Evolutionary conservation across 1,139 yeast genomes (phyloP), one percentile per base, ranked within the genome.

Genomic region (Saccharomyces hybrid): DNA sequence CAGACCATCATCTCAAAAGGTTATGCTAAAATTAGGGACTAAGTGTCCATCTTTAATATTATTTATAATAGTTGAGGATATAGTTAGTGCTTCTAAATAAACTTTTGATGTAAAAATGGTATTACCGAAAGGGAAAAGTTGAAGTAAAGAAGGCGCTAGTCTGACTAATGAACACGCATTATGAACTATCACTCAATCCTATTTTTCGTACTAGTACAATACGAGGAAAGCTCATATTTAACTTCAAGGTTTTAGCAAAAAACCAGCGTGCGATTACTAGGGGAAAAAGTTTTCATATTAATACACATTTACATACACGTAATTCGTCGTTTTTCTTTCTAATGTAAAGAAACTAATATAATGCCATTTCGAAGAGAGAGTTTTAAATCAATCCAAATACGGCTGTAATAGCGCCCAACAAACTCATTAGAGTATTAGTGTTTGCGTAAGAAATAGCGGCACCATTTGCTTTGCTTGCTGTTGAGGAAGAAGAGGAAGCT

Each of bases 1-100:
- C 84, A 84, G 48, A 82, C 81, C 62, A 84, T 91, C 0, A 70
- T 90, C n/a, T 77, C 88, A 11, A 90, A 90, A 69, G 97, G 97
- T 1, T 91, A 90, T 69, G 87, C 96, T 3, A 83, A 85, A 64
- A 73, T 90, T 59, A 81, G 86, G 64, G 93, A 87, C 64, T 84
- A 68, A 56, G n/a, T 31, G 34, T 31, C 34, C 34, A 31, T 31
- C 6, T 31, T 31, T 31, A 31, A 31, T 31, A 2, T 3, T 31
- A 31, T 31, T 31, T 31, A 31, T 31, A 31, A 31, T 31, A 31
- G 34, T 31, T 31, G 34, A 31, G 14, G 34, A 31, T 31, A 31
- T 31, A 31, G 34, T 31, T 20, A 3, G 23, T 20, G 23, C n/a
- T 31, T 31, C 34, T 31, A 31, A 31, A 31, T 31, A 31, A 31